These are phyloP conservation scores for Cyclospora cayetanensis DNA, from an alignment of 169 alveolate genomes.

Conservation along the genomic window DNA sequence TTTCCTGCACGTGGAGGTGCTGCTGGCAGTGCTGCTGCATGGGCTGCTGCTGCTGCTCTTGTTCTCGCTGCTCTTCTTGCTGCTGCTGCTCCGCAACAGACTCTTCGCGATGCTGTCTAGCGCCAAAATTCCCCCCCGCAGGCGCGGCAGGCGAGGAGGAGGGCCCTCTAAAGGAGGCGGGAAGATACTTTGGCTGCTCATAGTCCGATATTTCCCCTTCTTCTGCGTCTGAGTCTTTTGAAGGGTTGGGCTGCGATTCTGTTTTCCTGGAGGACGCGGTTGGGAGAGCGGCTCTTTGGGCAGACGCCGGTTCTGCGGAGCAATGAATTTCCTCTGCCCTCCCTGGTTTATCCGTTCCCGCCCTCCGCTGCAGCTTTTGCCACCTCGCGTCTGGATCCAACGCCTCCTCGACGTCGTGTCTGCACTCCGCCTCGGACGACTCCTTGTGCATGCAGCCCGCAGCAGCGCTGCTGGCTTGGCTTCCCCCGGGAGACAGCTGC, in stretches of 20 bases:
- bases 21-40: slow-evolving; percentile 10
- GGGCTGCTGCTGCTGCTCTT: neutral
- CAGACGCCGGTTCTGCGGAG: too few species aligned
- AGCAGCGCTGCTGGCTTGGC: neutral
- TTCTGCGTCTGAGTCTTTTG: slow-evolving; percentile 8
- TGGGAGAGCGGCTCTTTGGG: too few species aligned
- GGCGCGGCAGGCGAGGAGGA: neutral
- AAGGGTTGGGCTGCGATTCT: neutral
- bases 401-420: too few species aligned
- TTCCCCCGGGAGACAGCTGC: neutral
- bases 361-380: too few species aligned
- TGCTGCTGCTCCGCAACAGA: neutral
- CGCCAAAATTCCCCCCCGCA: neutral
- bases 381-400: too few species aligned
- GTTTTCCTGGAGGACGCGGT: neutral
- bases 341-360: too few species aligned
- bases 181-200: too few species aligned
- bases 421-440: too few species aligned
- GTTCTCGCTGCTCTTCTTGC: neutral
- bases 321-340: too few species aligned
- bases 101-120: neutral
- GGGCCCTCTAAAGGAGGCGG: neutral
- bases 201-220: slow-evolving; percentile 50
- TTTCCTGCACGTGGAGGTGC: neutral
- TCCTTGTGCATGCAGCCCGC: too few species aligned